Evolutionary conservation across 345 rosid species (phyloP), one percentile per base, ranked within the genome.

Genomic region (Lagerstroemia speciosa): DNA sequence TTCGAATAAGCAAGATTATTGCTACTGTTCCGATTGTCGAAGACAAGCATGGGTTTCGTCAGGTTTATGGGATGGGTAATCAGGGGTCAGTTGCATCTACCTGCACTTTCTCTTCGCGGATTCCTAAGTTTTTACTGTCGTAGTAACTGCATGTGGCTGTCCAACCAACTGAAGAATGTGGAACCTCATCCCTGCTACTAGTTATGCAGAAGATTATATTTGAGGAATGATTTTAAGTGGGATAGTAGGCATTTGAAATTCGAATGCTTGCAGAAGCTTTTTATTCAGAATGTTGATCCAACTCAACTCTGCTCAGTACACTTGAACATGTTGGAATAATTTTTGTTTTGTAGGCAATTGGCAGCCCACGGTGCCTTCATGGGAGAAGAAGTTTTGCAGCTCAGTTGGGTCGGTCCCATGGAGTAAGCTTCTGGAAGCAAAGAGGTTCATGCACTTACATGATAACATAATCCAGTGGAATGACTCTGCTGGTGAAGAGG

Each of bases 401-500:
- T 61, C 37, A 1, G 71, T 73, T 0, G 71, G 76, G n/a, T 67
- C 41, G 16, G 40, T 73, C 26, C 71, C 76, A 6, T 73, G 76
- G 76, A 14, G 22, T 22, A 67, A 62, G 76, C 60, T 73, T 2
- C 36, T 67, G 24, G 71, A 67, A 46, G 32, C 64, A 10, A 73
- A 73, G 53, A 62, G 62, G 61, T 32, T 22, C 67, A 73, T 67
- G 50, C 14, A 37, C 46, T 20, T 67, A 10, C 62, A 67, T 30
- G 37, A 67, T 9, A 62, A 62, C 43, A 52, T 73, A 41, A 63
- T 71, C 11, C 32, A 75, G 5, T 85, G 89, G 89, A 77, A 85
- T 14, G 87, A 83, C 70, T 76, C 85, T 19, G 89, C 87, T 0
- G 89, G 76, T 0, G 73, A 83, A 72, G 81, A 81, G 19, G 85